Evolutionary conservation across 805 yeast genomes (phyloP).

Genomic region (Candida parachauliodes): DNA sequence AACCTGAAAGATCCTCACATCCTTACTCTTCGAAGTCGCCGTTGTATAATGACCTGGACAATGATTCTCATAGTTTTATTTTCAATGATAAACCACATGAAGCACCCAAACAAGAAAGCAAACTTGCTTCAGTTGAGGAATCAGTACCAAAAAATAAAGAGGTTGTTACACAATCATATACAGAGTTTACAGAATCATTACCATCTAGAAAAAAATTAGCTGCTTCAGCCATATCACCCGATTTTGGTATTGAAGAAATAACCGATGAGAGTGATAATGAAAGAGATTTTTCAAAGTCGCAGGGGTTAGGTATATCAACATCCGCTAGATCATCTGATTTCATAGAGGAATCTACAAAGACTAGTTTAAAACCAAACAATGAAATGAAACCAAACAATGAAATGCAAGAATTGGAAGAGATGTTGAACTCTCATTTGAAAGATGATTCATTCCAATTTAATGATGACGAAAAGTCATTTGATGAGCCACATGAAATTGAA

Average conservation of each 20-base stretch:
- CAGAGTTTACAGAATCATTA: slow-evolving; percentile 10
- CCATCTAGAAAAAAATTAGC: slow-evolving; percentile 6
- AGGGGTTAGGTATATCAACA: slow-evolving; percentile 9
- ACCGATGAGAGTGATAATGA: slow-evolving; percentile 27
- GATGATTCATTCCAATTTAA: slow-evolving; percentile 6
- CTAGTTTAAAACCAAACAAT: slow-evolving; percentile 4
- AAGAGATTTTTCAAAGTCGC: slow-evolving; percentile 1
- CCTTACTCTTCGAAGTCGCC: slow-evolving; percentile 4
- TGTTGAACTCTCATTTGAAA: slow-evolving; percentile 22
- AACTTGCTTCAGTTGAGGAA: not conserved
- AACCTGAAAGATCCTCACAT: slow-evolving; percentile 2
- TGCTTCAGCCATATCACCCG: slow-evolving; percentile 15
- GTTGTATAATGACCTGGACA: slow-evolving; percentile 7
- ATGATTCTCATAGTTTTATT: slow-evolving; percentile 17
- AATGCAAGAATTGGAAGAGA: slow-evolving; percentile 38
- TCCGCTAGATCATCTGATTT: slow-evolving; percentile 5
- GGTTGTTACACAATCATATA: not conserved
- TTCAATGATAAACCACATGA: slow-evolving; percentile 8
- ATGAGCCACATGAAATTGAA: slow-evolving; percentile 15
- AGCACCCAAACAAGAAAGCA: not conserved
- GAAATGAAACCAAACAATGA: slow-evolving; percentile 29
- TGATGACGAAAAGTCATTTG: slow-evolving; percentile 7
- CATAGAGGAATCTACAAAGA: slow-evolving; percentile 9
- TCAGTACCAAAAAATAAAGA: not conserved
- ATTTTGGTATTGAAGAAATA: slow-evolving; percentile 37